Evolutionary conservation across 257 asterid species (phyloP), one percentile per base, ranked within the genome.

Genomic region (Fraxinus pennsylvanica): DNA sequence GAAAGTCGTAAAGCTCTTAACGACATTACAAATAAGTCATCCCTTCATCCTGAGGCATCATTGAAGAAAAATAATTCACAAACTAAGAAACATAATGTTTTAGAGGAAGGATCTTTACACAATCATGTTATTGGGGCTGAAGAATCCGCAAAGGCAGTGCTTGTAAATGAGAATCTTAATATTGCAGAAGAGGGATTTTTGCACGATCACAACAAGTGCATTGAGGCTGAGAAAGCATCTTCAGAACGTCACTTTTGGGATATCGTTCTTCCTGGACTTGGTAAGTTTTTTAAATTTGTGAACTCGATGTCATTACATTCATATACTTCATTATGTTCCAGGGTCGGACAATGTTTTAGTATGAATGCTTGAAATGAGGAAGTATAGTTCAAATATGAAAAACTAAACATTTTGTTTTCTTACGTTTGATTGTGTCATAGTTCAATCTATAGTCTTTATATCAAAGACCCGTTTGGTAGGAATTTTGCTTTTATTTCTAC

Each of bases 21-120:
- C 72, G 97, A 90, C 81, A 92, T 92, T 75, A 89, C 97, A 63
- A 92, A 92, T 88, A 92, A 90, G 87, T 80, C 89, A 47, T 80
- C 84, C 66, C 43, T 72, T 70, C 78, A 32, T 59, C 74, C 45
- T 14, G 88, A 88, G 75, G 85, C 88, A 72, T 74, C 86, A 73
- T 76, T 88, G 8, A 87, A 39, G 86, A 84, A 82, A 72, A 89
- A 76, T 45, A 71, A 6, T 33, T 71, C 79, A 25, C 90, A 81
- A 54, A 85, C 63, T 76, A 86, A 80, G 54, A 87, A 84, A 82
- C 21, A 77, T 30, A 81, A 81, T 70, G 63, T 32, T 65, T 82
- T 78, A n/a, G 87, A 82, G 75, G 88, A 84, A 71, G 85, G 77
- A 65, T 67, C 61, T 63, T 47, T 73, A 73, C 85, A 81, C 59